These are phyloP conservation scores for Dictyostelium firmibasis DNA, from an alignment of 78 protist genomes.

Conservation along the genomic window DNA sequence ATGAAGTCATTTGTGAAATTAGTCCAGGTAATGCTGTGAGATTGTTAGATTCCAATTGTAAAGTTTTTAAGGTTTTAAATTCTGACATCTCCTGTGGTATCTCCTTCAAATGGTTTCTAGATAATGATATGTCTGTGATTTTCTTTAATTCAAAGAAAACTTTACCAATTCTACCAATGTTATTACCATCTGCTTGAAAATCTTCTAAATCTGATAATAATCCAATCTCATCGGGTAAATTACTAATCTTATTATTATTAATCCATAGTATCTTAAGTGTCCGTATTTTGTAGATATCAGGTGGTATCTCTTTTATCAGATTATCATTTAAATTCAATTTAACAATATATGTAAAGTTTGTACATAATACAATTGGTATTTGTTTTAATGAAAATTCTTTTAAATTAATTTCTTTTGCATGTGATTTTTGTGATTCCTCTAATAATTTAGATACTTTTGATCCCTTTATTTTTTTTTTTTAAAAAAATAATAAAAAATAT, in stretches of 20 bases:
- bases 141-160: conserved; percentile 62
- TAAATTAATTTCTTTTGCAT: conserved; percentile 63
- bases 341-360: conserved; percentile 54
- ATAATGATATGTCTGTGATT: conserved; percentile 27
- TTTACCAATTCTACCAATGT: background rate
- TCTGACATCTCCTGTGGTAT: conserved; percentile 25
- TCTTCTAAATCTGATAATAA: conserved; percentile 64
- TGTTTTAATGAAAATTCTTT: conserved; percentile 35
- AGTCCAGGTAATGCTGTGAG: conserved; percentile 47
- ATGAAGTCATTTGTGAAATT: background rate
- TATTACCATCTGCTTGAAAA: conserved; percentile 65
- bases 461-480: conserved; percentile 18
- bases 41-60: conserved; percentile 28
- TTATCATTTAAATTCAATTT: conserved; percentile 63
- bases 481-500: background rate
- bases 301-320: conserved; percentile 64
- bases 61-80: background rate
- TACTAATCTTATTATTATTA: conserved; percentile 16
- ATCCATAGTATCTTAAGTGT: conserved; percentile 48
- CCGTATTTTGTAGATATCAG: conserved; percentile 60
- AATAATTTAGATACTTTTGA: conserved; percentile 71
- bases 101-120: conserved; percentile 36
- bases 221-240: conserved; percentile 45
- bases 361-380: conserved; percentile 60
- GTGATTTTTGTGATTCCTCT: conserved; percentile 56